Conservation (phyloP, 23 red algal genomes). For the Agarophyton chilense region DNA sequence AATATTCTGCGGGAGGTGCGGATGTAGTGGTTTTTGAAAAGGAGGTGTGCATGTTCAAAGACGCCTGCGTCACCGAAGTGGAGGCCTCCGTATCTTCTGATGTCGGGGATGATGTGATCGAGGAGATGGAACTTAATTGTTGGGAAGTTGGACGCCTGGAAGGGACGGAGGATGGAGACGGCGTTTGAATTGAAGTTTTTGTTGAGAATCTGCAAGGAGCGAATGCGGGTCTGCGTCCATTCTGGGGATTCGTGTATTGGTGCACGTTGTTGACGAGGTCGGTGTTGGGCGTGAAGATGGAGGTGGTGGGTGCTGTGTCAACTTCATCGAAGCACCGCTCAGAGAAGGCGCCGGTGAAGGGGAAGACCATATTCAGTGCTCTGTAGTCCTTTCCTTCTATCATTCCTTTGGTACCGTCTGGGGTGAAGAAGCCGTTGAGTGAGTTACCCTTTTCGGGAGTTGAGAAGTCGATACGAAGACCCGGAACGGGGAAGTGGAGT, state of each 20-base stretch:
- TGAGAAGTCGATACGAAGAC: too few relatives aligned
- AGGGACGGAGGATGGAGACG: neutral
- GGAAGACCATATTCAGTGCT: too few relatives aligned
- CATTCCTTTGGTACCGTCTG: too few relatives aligned
- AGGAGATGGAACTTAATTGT: conserved; percentile 1
- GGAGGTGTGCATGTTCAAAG: neutral
- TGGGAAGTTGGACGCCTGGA: neutral
- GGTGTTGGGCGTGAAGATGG: neutral
- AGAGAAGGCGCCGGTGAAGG: conserved; percentile 20
- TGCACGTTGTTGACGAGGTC: neutral
- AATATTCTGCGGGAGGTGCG: too few relatives aligned
- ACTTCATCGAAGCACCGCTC: neutral
- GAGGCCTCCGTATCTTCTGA: neutral
- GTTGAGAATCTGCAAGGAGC: neutral
- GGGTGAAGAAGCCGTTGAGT: too few relatives aligned
- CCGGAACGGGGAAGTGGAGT: too few relatives aligned
- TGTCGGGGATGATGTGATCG: neutral
- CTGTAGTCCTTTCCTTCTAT: too few relatives aligned
- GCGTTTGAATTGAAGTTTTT: neutral
- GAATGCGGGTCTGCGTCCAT: neutral
- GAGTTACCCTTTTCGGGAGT: neutral
- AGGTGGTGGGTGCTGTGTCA: neutral
- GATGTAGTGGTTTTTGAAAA: neutral
- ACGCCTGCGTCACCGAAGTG: neutral
- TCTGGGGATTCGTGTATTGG: neutral